Conservation (phyloP, 2,329 filamentous ascomycete species). For the Alternaria sp. region DNA sequence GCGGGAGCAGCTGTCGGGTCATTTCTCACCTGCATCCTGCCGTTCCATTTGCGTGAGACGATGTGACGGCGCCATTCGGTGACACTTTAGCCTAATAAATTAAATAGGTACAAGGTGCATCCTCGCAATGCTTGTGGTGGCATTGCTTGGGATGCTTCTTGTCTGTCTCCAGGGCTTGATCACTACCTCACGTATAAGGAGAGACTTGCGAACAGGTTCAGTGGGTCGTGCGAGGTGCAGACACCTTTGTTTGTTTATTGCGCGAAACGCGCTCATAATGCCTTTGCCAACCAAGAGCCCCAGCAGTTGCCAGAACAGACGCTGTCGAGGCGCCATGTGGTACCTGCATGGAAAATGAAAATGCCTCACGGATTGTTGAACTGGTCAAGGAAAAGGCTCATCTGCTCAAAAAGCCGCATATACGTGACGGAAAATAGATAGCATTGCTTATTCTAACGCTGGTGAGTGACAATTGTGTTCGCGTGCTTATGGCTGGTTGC, state of each 20-base stretch:
- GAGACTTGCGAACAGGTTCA: neutral
- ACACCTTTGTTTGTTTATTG: neutral
- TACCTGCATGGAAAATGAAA: conserved; percentile 9
- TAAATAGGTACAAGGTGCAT: neutral
- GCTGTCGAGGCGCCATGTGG: neutral
- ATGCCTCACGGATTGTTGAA: neutral
- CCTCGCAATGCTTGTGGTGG: conserved; percentile 2
- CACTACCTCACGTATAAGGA: neutral
- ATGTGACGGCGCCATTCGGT: conserved; percentile 7
- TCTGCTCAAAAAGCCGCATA: neutral
- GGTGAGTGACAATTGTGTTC: neutral
- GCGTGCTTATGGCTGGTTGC: neutral
- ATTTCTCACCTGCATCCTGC: conserved; percentile 20
- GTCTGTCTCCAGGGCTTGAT: neutral
- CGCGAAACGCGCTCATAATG: neutral
- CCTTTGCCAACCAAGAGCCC: neutral
- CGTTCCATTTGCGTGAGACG: conserved; percentile 19
- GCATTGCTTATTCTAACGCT: too few species aligned
- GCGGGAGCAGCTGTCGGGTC: conserved; percentile 30
- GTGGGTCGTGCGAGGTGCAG: neutral
- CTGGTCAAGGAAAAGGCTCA: neutral
- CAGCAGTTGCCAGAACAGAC: neutral
- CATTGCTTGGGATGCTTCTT: conserved; percentile 9
- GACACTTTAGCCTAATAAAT: conserved; percentile 18
- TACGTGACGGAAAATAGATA: neutral